Evolutionary conservation across 2,329 filamentous ascomycete genomes (phyloP).

Genomic region (Ambrosiella beaveri): DNA sequence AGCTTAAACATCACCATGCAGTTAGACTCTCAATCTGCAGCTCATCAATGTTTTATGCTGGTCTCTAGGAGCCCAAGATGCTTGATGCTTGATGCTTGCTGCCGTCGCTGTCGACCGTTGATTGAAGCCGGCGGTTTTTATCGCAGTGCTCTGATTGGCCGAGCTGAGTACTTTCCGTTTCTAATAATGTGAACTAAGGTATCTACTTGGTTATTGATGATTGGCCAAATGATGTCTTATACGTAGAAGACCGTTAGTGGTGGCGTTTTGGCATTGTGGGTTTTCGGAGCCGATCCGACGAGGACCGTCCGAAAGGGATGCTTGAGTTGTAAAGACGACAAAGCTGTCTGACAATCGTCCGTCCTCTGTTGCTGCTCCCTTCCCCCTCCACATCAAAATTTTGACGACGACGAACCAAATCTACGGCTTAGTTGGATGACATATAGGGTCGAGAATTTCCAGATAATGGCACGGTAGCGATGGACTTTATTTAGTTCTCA

Average conservation of each 20-base stretch:
- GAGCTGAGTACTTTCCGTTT: background rate
- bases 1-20: background rate
- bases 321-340: background rate
- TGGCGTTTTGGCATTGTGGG: background rate
- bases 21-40: background rate
- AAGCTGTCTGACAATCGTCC: too few relatives aligned
- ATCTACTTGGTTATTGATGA: background rate
- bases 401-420: background rate
- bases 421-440: background rate
- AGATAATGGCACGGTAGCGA: background rate
- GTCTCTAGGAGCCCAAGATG: background rate
- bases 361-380: too few relatives aligned
- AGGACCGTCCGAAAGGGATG: background rate
- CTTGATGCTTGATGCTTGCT: background rate
- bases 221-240: too few relatives aligned
- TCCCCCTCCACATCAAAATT: background rate
- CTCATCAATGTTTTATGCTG: background rate
- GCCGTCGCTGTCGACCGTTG: background rate
- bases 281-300: background rate
- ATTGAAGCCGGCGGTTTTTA: background rate
- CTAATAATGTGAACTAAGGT: background rate
- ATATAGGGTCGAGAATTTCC: background rate
- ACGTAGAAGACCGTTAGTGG: background rate
- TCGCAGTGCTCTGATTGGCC: slow-evolving; percentile 5
- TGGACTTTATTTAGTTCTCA: background rate